phyloP scores from a whole-genome alignment of 805 yeast species.

The Ascoidea asiatica region DNA sequence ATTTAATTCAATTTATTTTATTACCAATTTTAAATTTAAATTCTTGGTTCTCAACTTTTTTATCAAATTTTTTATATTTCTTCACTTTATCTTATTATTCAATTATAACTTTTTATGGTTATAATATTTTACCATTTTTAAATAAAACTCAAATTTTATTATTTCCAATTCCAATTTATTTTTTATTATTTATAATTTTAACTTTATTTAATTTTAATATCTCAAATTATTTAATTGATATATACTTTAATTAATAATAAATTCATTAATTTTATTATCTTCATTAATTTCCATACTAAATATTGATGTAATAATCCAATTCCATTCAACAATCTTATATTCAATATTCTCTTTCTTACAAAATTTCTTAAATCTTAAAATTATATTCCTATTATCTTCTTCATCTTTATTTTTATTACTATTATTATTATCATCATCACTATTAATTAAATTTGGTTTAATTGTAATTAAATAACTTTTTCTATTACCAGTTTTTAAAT shows the following conservation, averaged over 20 bases:
- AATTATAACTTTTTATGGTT: constrained; percentile 80
- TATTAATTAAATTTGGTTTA: constrained; percentile 14
- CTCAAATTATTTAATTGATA: constrained; percentile 47
- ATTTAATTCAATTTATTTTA: constrained; percentile 60
- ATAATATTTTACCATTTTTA: constrained; percentile 57
- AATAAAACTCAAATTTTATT: constrained; percentile 48
- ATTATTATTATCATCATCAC: constrained; percentile 15
- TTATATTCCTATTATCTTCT: constrained; percentile 11
- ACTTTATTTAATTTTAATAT: constrained; percentile 60
- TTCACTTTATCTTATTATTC: constrained; percentile 65
- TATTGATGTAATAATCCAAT: constrained; percentile 46
- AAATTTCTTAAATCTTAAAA: constrained; percentile 17
- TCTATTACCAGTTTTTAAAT: no score
- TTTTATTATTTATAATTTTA: constrained; percentile 40
- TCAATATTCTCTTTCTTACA: constrained; percentile 11
- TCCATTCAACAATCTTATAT: constrained; percentile 41
- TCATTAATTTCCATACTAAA: constrained; percentile 27
- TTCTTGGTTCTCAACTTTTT: constrained; percentile 50
- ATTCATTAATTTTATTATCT: neutral
- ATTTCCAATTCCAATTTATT: constrained; percentile 49
- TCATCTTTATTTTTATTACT: constrained; percentile 15
- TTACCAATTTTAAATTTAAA: constrained; percentile 58
- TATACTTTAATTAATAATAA: constrained; percentile 20
- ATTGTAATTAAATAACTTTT: constrained; percentile 20
- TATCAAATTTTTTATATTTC: constrained; percentile 72